Percentiles rank a stretch among this genome's conserved stretches.
phyloP scores from a whole-genome alignment of 306 rosid genomes.

The Dicorynia guianensis region DNA sequence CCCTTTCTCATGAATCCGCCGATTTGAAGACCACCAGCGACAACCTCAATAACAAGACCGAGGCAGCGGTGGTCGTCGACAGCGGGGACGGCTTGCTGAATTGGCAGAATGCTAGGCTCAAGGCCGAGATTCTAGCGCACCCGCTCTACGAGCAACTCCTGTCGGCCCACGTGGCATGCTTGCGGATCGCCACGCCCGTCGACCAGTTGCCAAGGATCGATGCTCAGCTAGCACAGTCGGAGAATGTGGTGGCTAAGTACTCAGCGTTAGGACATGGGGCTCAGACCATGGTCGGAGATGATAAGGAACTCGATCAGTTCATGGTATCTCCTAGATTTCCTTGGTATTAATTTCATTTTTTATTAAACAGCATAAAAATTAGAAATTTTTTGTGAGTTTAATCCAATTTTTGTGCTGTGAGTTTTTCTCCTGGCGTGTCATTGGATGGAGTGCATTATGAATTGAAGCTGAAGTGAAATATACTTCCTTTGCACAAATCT shows the following conservation, averaged over 20 bases:
- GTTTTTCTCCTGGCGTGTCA: neutral
- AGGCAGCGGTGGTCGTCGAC: constrained; percentile 48
- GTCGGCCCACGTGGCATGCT: constrained; percentile 83
- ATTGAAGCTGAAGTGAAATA: constrained; percentile 6
- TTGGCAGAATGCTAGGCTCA: constrained; percentile 73
- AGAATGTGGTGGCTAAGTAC: constrained; percentile 82
- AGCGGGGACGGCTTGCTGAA: constrained; percentile 52
- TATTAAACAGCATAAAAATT: neutral
- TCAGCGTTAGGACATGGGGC: constrained; percentile 61
- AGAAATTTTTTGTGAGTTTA: neutral
- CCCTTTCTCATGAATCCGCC: constrained; percentile 58
- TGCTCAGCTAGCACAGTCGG: constrained; percentile 77
- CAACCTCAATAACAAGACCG: constrained; percentile 48
- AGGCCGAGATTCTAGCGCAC: constrained; percentile 78
- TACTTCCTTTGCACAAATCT: constrained; percentile 9
- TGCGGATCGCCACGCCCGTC: constrained; percentile 88
- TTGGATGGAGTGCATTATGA: neutral
- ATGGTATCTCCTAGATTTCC: constrained; percentile 54
- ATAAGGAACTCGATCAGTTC: constrained; percentile 79
- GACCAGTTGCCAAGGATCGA: constrained; percentile 90
- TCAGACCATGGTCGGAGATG: constrained; percentile 60
- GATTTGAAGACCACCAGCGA: constrained; percentile 51
- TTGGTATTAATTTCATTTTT: neutral
- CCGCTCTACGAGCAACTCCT: constrained; percentile 82
- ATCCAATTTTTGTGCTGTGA: neutral